Conservation (phyloP, 2,329 filamentous ascomycete genomes). For the Chalara sp. region DNA sequence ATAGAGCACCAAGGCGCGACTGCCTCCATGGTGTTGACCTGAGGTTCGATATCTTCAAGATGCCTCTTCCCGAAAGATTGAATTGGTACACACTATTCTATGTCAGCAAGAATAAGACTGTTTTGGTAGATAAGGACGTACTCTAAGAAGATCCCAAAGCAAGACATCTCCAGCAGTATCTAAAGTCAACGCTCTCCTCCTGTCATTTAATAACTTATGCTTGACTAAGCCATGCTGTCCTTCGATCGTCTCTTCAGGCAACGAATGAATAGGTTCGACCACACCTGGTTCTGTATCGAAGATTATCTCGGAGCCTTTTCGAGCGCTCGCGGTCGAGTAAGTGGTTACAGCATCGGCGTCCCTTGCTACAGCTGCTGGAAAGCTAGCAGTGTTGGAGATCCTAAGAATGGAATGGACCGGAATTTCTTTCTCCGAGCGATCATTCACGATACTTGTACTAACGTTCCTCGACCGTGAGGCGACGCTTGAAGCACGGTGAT, state of each 20-base stretch:
- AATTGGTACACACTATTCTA: constrained; percentile 68
- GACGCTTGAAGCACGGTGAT: constrained; percentile 42
- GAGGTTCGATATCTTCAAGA: constrained; percentile 81
- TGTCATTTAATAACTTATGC: constrained; percentile 84
- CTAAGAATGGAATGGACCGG: constrained; percentile 71
- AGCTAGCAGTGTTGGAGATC: constrained; percentile 76
- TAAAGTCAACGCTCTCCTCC: constrained; percentile 79
- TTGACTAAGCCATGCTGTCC: constrained; percentile 95
- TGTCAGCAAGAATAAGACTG: constrained; percentile 15
- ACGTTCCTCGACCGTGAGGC: constrained; percentile 24
- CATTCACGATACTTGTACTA: constrained; percentile 19
- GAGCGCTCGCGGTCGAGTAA: constrained; percentile 39
- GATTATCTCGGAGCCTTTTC: constrained; percentile 53
- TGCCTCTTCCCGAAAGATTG: constrained; percentile 92
- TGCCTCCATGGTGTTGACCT: constrained; percentile 81
- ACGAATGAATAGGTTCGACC: constrained; percentile 57
- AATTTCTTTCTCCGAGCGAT: constrained; percentile 54
- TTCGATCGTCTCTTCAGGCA: constrained; percentile 78
- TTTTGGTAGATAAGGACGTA: constrained; percentile 32
- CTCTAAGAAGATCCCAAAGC: constrained; percentile 87
- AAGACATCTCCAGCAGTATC: constrained; percentile 94
- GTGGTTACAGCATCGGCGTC: constrained; percentile 50
- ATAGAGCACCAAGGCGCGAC: constrained; percentile 96
- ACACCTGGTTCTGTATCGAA: constrained; percentile 40
- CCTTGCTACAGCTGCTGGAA: constrained; percentile 50